phyloP scores from a whole-genome alignment of 257 asterid species.

The Euphrasia confusa region DNA sequence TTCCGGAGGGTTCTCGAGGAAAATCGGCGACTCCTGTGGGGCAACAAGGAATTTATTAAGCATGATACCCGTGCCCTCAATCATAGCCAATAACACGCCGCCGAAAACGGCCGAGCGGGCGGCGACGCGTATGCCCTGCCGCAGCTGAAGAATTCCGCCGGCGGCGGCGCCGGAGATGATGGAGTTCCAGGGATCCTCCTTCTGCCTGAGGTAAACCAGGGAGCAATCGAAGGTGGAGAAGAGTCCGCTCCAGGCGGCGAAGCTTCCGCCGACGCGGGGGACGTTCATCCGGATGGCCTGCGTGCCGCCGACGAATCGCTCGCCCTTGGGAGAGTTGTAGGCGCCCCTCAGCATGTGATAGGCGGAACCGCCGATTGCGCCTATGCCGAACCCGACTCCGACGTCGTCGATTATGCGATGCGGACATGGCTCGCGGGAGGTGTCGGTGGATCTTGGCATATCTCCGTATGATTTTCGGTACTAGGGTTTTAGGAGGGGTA shows the following conservation, averaged over 20 bases:
- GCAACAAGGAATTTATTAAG: constrained; percentile 35
- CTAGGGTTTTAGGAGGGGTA: too few relatives aligned
- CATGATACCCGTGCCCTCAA: constrained; percentile 61
- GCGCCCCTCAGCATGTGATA: constrained; percentile 64
- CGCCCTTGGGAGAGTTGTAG: constrained; percentile 60
- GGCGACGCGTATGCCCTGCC: constrained; percentile 52
- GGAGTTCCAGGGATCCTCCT: constrained; percentile 79
- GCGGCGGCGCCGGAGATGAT: constrained; percentile 65
- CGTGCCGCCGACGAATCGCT: constrained; percentile 36
- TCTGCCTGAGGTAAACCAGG: constrained; percentile 57
- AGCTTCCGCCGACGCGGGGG: constrained; percentile 69
- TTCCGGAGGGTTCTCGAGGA: constrained; percentile 26
- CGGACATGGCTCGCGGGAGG: constrained; percentile 75
- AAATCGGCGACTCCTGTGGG: constrained; percentile 31
- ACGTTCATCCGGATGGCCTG: constrained; percentile 72
- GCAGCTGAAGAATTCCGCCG: constrained; percentile 56
- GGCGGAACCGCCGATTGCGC: constrained; percentile 61
- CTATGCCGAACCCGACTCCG: constrained; percentile 64
- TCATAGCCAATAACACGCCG: constrained; percentile 47
- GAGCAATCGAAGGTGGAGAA: constrained; percentile 65
- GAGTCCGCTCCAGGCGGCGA: constrained; percentile 78
- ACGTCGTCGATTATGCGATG: constrained; percentile 68
- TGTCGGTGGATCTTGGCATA: constrained; percentile 23
- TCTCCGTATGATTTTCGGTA: too few relatives aligned
- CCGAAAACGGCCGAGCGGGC: constrained; percentile 51